Percentiles rank a stretch among this genome's conserved stretches.
phyloP scores from a whole-genome alignment of 2,329 filamentous ascomycete species.

The Hymenoscyphus salicellus region DNA sequence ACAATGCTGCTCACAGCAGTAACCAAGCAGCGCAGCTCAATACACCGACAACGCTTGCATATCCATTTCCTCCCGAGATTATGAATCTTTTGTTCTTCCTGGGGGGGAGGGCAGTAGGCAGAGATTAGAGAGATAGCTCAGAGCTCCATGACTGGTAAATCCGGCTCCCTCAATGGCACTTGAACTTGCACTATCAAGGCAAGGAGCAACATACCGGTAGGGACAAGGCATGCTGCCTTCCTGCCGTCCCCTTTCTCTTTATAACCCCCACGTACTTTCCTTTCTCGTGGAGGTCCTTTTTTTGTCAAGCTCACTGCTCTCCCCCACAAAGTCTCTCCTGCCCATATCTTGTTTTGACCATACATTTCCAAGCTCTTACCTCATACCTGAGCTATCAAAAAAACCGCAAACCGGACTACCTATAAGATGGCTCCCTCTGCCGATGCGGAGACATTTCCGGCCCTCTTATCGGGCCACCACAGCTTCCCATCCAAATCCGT shows the following conservation, averaged over 20 bases:
- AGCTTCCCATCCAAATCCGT: slow-evolving; percentile 18
- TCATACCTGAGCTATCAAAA: slow-evolving; percentile 8
- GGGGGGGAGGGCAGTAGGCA: background rate
- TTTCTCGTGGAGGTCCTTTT: slow-evolving; percentile 15
- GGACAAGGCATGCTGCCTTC: slow-evolving; percentile 5
- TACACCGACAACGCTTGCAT: slow-evolving; percentile 1
- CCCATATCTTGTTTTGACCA: slow-evolving; percentile 9
- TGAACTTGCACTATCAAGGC: slow-evolving; percentile 14
- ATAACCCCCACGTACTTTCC: slow-evolving; percentile 19
- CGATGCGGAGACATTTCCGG: slow-evolving; percentile 14
- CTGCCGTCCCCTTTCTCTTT: slow-evolving; percentile 10
- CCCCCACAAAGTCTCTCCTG: slow-evolving; percentile 19
- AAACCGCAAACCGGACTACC: background rate
- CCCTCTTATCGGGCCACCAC: slow-evolving; percentile 13
- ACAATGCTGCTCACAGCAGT: background rate
- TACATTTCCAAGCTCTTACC: slow-evolving; percentile 1
- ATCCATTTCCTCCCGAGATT: slow-evolving; percentile 16
- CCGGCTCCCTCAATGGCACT: slow-evolving; percentile 14
- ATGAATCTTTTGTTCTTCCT: slow-evolving; percentile 7
- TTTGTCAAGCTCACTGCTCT: slow-evolving; percentile 8
- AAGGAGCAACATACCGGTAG: slow-evolving; percentile 9
- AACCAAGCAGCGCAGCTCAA: background rate
- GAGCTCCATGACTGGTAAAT: slow-evolving; percentile 22
- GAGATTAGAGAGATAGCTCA: slow-evolving; percentile 27
- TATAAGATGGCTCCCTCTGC: slow-evolving; percentile 28